Evolutionary conservation across 352 stramenopile genomes (phyloP).

Genomic region (Plasmopara viticola): DNA sequence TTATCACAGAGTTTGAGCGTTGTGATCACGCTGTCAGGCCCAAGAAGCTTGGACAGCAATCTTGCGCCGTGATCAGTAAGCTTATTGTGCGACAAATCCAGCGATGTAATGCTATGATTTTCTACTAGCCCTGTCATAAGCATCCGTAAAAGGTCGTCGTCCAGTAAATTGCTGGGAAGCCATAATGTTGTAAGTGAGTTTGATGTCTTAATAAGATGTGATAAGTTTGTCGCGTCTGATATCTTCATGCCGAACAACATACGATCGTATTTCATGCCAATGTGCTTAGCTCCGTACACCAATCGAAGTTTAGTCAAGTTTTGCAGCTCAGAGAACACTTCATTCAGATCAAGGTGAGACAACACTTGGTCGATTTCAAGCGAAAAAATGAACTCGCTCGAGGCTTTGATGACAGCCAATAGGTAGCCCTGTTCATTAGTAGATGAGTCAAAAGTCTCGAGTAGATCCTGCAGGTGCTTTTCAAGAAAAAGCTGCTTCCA

Average conservation of each 20-base stretch:
- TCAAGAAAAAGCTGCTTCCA: slow-evolving; percentile 93
- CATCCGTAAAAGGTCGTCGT: slow-evolving; percentile 91
- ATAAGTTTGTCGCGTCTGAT: slow-evolving; percentile 86
- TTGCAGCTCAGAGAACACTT: slow-evolving; percentile 74
- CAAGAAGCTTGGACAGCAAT: slow-evolving; percentile 87
- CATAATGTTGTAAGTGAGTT: slow-evolving; percentile 85
- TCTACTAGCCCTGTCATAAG: slow-evolving; percentile 91
- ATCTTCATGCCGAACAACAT: slow-evolving; percentile 95
- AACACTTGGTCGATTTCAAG: slow-evolving; percentile 85
- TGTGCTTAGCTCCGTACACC: slow-evolving; percentile 85
- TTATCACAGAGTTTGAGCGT: slow-evolving; percentile 89
- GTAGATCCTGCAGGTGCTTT: slow-evolving; percentile 60
- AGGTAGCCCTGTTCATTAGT: slow-evolving; percentile 51
- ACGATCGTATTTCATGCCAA: slow-evolving; percentile 93
- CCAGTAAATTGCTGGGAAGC: slow-evolving; percentile 85
- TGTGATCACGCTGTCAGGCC: slow-evolving; percentile 84
- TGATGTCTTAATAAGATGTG: slow-evolving; percentile 79
- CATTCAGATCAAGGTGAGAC: slow-evolving; percentile 85
- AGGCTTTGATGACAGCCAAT: slow-evolving; percentile 65
- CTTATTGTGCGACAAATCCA: slow-evolving; percentile 94
- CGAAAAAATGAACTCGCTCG: slow-evolving; percentile 86
- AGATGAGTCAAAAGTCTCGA: slow-evolving; percentile 71
- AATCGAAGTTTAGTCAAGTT: slow-evolving; percentile 87
- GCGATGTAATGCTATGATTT: slow-evolving; percentile 88
- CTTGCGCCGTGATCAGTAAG: slow-evolving; percentile 90